Conservation (phyloP, 2,329 filamentous ascomycete genomes). For the Aspergillus fumigatiaffinis region DNA sequence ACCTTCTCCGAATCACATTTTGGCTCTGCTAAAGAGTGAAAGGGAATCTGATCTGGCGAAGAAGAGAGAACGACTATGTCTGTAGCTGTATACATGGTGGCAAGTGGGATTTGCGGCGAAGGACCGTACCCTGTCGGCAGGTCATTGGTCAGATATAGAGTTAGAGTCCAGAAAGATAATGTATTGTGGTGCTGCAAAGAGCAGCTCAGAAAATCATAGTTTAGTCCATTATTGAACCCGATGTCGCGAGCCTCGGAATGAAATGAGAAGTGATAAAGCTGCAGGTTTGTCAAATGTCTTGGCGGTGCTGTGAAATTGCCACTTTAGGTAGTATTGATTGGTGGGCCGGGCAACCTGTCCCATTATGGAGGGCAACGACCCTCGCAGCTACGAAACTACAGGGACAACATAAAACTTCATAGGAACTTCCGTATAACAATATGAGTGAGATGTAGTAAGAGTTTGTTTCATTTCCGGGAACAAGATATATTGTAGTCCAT, state of each 20-base stretch:
- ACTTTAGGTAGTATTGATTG: conserved; percentile 19
- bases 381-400: not conserved
- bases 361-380: conserved; percentile 1
- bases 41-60: conserved; percentile 33
- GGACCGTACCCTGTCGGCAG: not conserved
- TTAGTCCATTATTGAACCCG: not conserved
- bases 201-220: not conserved
- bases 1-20: conserved; percentile 11
- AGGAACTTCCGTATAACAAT: not conserved
- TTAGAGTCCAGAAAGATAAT: not conserved
- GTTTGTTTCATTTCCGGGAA: not conserved
- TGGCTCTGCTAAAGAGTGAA: conserved; percentile 28
- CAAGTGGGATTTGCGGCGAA: conserved; percentile 4
- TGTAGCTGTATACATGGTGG: conserved; percentile 36
- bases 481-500: not conserved
- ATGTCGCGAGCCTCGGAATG: not conserved
- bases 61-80: conserved; percentile 41
- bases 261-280: not conserved
- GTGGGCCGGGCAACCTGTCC: conserved; percentile 33
- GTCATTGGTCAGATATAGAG: not conserved
- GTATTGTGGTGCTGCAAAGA: not conserved
- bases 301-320: conserved; percentile 33
- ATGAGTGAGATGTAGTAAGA: not conserved
- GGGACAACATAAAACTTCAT: not conserved
- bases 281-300: conserved; percentile 20